Conservation (phyloP, 768 basidiomycete genomes). For the Psilocybe azurescens region DNA sequence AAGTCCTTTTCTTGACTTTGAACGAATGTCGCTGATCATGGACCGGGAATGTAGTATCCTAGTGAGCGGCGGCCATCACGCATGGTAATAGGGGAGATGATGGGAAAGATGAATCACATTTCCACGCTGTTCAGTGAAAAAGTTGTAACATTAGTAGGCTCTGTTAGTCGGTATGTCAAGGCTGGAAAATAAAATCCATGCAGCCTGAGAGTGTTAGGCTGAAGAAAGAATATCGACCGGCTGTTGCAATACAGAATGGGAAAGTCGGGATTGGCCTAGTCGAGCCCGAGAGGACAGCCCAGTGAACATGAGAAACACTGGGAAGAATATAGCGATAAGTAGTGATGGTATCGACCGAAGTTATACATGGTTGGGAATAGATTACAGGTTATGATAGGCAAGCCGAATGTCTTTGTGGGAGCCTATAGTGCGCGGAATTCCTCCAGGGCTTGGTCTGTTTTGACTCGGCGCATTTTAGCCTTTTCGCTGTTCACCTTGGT, state of each 20-base stretch:
- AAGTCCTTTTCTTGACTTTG: not conserved
- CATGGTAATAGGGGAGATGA: conserved; percentile 48
- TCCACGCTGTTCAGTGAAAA: not conserved
- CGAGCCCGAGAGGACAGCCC: not conserved
- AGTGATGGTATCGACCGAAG: not conserved
- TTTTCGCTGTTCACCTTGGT: conserved; percentile 62
- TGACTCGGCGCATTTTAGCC: conserved; percentile 61
- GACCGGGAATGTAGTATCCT: conserved; percentile 48
- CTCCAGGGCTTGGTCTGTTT: conserved; percentile 63
- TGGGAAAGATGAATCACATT: not conserved
- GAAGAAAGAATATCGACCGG: not conserved
- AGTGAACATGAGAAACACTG: conserved; percentile 14
- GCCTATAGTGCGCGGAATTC: conserved; percentile 58
- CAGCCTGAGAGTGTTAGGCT: not conserved
- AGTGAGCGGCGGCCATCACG: conserved; percentile 66
- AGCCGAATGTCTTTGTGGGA: not conserved
- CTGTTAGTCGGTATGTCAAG: not conserved
- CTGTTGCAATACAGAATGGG: not conserved
- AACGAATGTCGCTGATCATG: not conserved
- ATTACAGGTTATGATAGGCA: conserved; percentile 4
- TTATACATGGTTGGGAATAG: conserved; percentile 11
- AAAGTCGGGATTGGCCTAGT: not conserved
- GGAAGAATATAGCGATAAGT: conserved; percentile 1
- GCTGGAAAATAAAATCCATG: not conserved
- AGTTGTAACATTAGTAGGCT: conserved; percentile 5